Evolutionary conservation across 1,139 yeast genomes (phyloP), one percentile per base, ranked within the genome.

Genomic region (Candida tunisiensis): DNA sequence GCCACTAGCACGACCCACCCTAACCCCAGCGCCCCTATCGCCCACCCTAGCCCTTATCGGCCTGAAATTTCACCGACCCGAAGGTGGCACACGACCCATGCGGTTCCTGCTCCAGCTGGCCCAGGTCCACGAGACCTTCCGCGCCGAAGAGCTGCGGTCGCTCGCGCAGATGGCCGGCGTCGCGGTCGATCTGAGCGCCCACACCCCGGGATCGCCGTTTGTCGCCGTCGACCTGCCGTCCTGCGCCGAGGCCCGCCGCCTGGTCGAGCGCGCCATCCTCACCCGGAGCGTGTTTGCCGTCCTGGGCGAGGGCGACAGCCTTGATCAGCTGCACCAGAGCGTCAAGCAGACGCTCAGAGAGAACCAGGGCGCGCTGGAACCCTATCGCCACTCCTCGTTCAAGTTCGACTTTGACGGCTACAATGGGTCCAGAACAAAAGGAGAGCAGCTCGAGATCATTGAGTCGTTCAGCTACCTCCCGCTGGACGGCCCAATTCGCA

Each of bases 131-230:
- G 71, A 78, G 30, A 65, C 67, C 36, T 88, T 88, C 51, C 62
- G 98, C 28, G 49, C 53, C 26, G 80, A 93, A 0, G 98, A 88
- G 49, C 55, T 88, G 23, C 83, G 77, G 43, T 77, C 96, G 0
- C 51, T 88, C 27, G 95, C 96, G 0, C 70, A 65, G 24, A 49
- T 75, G 29, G 53, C 68, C 37, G 53, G 55, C 10, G 55, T 88
- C 5, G 22, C 50, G 1, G 60, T 78, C 5, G 88, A 82, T 45
- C 55, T 83, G 28, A 52, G 68, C 10, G 45, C 47, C 10, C 85
- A 82, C 44, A 57, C 60, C 31, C 72, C 63, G 26, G 52, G 57
- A 14, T 39, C 48, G 19, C 98, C 98, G 1, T 85, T 82, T 44
- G 44, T 85, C 35, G 54, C 69, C 4, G 74, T 85, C 1, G 62